These are phyloP conservation scores for Roridomyces roridus DNA, from an alignment of 768 basidiomycete genomes.

Conservation along the genomic window DNA sequence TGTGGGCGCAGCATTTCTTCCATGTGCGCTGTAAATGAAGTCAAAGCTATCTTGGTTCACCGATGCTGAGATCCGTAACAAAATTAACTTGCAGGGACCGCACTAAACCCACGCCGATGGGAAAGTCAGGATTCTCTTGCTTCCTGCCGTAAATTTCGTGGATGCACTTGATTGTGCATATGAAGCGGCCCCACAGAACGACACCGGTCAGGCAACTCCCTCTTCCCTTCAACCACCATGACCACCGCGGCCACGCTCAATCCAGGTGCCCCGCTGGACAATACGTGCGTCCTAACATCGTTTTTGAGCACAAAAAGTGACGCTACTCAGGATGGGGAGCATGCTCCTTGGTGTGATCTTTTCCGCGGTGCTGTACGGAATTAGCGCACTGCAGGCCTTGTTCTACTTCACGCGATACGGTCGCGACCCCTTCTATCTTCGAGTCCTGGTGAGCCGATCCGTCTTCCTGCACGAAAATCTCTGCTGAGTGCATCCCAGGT, in stretches of 20 bases:
- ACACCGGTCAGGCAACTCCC: not conserved
- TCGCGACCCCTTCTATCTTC: slow-evolving; percentile 49
- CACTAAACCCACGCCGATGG: not conserved
- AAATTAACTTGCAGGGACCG: too few species aligned
- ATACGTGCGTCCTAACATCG: slow-evolving; percentile 32
- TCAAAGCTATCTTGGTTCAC: too few species aligned
- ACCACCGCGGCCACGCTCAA: slow-evolving; percentile 33
- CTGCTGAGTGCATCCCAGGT: slow-evolving; percentile 37
- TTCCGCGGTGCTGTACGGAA: slow-evolving; percentile 43
- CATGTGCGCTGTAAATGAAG: too few species aligned
- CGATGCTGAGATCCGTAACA: too few species aligned
- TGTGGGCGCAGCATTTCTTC: too few species aligned
- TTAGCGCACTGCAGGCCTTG: slow-evolving; percentile 53
- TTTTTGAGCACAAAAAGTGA: not conserved
- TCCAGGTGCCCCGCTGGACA: slow-evolving; percentile 35
- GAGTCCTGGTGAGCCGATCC: slow-evolving; percentile 43
- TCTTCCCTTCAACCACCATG: slow-evolving; percentile 11
- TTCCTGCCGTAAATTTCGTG: not conserved
- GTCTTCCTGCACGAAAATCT: not conserved
- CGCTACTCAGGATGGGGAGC: slow-evolving; percentile 44
- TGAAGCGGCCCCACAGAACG: not conserved
- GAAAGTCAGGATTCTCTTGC: not conserved
- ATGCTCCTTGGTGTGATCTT: slow-evolving; percentile 50
- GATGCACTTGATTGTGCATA: not conserved
- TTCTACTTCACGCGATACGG: slow-evolving; percentile 51